Base-by-base conservation (phyloP, 306 rosid species). In the Dalbergia cochinchinensis region DNA sequence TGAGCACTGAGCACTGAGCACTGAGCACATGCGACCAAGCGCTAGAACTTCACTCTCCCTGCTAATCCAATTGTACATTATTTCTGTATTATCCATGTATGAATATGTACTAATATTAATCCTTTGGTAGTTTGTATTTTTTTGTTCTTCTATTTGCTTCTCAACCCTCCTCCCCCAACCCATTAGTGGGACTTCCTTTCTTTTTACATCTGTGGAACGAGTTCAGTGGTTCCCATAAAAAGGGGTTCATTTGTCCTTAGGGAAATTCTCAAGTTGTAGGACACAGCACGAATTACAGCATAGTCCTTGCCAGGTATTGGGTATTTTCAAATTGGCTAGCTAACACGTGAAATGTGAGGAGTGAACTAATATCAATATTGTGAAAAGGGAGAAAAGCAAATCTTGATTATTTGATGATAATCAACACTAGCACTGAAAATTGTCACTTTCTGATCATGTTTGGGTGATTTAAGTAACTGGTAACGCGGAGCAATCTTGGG, bases 81-180 rank as follows among this genome's bases (percentile, higher is more conserved):
- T 78, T 65, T 65, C 70, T 84, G 86, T 87, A 74, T 78, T 73
- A 67, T 80, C 71, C 13, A 50, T 84, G 89, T 86, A 79, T 70
- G 78, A 74, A 51, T 75, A 65, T 86, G 78, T 81, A 80, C 78
- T 62, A 78, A n/a, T 58, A 33, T 71, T 80, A 19, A 19, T 75
- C 84, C 77, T 83, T 57, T 78, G 74, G 68, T 77, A 51, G 70
- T 79, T 34, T 78, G 78, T 71, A 45, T 69, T 73, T 53, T 15
- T 53, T 14, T 53, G 8, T 6, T 15, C 13, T 65, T 67, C 14
- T 45, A 5, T 34, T 77, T 26, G 9, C 39, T 41, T 34, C 39
- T 71, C 48, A 47, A 31, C 5, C 82, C 78, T 61, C 9, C 69
- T 50, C 33, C 39, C 33, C 59, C 44, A 26, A 45, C 69, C 84